Evolutionary conservation across 306 rosid genomes (phyloP).

Genomic region (Citrullus amarus): DNA sequence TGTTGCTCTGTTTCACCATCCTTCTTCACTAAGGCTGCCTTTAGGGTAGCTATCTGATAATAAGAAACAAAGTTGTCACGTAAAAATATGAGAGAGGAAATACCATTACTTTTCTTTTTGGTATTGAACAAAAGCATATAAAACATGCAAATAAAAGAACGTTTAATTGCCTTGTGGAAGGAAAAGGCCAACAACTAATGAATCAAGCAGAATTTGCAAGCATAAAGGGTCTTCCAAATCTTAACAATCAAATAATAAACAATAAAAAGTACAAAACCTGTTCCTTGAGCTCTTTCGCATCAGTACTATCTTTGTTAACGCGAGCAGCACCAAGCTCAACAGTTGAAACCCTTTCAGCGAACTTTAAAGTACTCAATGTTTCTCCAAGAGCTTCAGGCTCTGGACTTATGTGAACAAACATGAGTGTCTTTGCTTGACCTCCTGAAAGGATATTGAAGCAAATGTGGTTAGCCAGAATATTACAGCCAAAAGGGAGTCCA

Average conservation of each 20-base stretch:
- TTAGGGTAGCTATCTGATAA: conserved; percentile 55
- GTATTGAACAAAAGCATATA: background rate
- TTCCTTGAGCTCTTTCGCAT: conserved; percentile 80
- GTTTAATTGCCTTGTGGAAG: background rate
- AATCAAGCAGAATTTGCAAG: background rate
- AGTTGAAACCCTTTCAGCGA: conserved; percentile 82
- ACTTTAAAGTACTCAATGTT: conserved; percentile 84
- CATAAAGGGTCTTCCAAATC: background rate
- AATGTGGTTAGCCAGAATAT: background rate
- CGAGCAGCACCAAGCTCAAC: conserved; percentile 83
- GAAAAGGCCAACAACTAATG: background rate
- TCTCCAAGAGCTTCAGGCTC: conserved; percentile 78
- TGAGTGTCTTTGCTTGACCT: conserved; percentile 88
- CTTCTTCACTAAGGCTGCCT: conserved; percentile 66
- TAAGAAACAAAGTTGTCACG: background rate
- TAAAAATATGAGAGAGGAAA: background rate
- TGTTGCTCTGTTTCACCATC: conserved; percentile 45
- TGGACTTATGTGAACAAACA: conserved; percentile 93
- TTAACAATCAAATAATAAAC: background rate
- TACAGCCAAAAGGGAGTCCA: background rate
- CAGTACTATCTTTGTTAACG: conserved; percentile 52
- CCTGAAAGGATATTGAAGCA: conserved; percentile 25
- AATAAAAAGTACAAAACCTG: conserved; percentile 30
- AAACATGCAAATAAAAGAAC: background rate
- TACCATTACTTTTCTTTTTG: background rate